Evolutionary conservation across 2,329 filamentous ascomycete genomes (phyloP), one percentile per base, ranked within the genome.

Genomic region (Amylocarpus encephaloides): DNA sequence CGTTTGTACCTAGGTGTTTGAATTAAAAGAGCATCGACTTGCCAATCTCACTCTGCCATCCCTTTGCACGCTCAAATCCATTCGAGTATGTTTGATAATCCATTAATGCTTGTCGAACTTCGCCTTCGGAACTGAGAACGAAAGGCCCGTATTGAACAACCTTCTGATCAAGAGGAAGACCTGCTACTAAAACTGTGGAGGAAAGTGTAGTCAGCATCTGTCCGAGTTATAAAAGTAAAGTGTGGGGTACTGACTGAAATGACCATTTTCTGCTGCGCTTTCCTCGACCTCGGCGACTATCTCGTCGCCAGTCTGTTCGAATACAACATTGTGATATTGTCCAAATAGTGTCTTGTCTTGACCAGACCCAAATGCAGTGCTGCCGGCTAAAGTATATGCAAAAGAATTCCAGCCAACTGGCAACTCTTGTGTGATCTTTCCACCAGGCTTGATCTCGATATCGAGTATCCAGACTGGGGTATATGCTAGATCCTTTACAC

Each of bases 401-500:
- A 97, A 97, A 1, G 88, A 82, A 67, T 94, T 96, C 88, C 90
- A 97, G 26, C 83, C 85, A 54, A 75, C 71, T 0, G 92, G 92
- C 2, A 97, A 65, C 5, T 79, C 69, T 71, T 97, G 92, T 18
- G 74, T 76, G 58, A 97, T 73, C 52, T 75, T 80, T 42, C 88
- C 90, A 47, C 92, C 92, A 0, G 91, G 90, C 62, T 81, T 72
- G 47, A 97, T 79, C 16, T 79, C 82, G 46, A 96, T 74, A 66
- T 97, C 92, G 40, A 97, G 75, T 55, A 95, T 76, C 92, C 92
- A 97, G n/a, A 97, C 90, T 0, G 93, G 93, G 1, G 92, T 97
- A 70, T 97, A 96, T 12, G 92, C 91, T 40, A 97, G 74, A 64
- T 97, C 91, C 66, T 92, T 83, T 47, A 95, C 80, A 12, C 84